Evolutionary conservation across 108 stramenopile genomes (phyloP), one percentile per base, ranked within the genome.

Genomic region (Discostella stelligeroides): DNA sequence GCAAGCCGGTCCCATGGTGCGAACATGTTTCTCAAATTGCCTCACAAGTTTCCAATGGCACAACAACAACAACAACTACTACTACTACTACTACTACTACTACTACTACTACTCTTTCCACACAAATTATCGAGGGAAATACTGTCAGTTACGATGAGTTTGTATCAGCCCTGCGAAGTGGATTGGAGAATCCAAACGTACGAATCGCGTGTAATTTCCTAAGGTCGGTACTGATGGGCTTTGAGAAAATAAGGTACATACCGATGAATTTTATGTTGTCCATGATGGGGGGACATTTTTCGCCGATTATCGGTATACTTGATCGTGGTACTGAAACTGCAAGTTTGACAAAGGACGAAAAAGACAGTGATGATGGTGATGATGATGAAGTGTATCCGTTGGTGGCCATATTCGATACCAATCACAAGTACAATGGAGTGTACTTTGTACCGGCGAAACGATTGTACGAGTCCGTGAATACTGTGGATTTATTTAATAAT

Each of bases 231-330:
- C 38, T 80, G 17, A 68, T 53, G 28, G 79, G 79, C 11, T 72
- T 80, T 64, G 40, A 50, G 23, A 65, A 55, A 38, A 53, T 46
- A 28, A 68, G 72, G 25, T 67, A 58, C 21, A 34, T 70, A 47
- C 79, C 79, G 0, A 57, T 60, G 42, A 49, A 68, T 63, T 64
- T 80, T 21, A 1, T 80, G 7, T 2, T 80, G 0, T 66, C 60
- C 24, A 21, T 80, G 37, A 43, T 70, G 13, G 79, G 79, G 11
- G 79, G 79, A 50, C 79, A 80, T 50, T 80, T 80, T 64, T 68
- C 66, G 12, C 79, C 79, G 8, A 69, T 80, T 55, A 63, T 73
- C 60, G 79, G 79, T 14, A 63, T 73, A 7, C 42, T 72, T 21
- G 79, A 80, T 50, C 13, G 45, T 20, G 20, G 17, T 20, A 50